Evolutionary conservation across 345 rosid species (phyloP).

Genomic region (Salix exigua): DNA sequence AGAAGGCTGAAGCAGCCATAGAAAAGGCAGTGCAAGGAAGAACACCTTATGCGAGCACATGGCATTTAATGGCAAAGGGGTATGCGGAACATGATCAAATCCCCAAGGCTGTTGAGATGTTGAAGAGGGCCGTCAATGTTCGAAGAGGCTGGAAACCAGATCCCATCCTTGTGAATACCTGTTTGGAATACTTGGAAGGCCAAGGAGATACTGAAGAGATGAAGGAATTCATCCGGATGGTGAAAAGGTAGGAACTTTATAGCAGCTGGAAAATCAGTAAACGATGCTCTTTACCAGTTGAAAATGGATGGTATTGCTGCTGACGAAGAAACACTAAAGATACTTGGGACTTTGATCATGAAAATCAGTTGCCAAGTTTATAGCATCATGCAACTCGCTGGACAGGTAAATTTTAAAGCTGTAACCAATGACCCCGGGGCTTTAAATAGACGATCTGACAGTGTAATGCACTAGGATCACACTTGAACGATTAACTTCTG

Average conservation of each 20-base stretch:
- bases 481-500: neutral
- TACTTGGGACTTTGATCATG: neutral
- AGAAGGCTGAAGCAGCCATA: constrained; percentile 24
- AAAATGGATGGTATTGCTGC: constrained; percentile 11
- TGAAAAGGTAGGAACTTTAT: constrained; percentile 14
- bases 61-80: constrained; percentile 20
- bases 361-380: neutral
- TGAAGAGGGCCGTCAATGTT: constrained; percentile 18
- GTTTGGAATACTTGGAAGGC: constrained; percentile 27
- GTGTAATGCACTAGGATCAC: neutral
- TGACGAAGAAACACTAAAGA: constrained; percentile 17
- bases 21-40: constrained; percentile 17
- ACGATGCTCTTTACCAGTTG: constrained; percentile 18
- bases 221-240: constrained; percentile 12
- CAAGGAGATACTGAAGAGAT: constrained; percentile 20
- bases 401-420: no score
- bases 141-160: constrained; percentile 17
- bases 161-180: constrained; percentile 5
- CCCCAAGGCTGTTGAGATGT: constrained; percentile 28
- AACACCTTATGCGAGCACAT: constrained; percentile 17
- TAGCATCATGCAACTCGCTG: neutral
- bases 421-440: no score
- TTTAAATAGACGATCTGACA: neutral
- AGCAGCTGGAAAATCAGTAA: constrained; percentile 16
- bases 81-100: constrained; percentile 14